A percentile compares a stretch with the other conserved stretches of the same genome.
These are phyloP conservation scores for Aquanectria penicillioides DNA, from an alignment of 2,329 filamentous ascomycete genomes.

Conservation along the genomic window DNA sequence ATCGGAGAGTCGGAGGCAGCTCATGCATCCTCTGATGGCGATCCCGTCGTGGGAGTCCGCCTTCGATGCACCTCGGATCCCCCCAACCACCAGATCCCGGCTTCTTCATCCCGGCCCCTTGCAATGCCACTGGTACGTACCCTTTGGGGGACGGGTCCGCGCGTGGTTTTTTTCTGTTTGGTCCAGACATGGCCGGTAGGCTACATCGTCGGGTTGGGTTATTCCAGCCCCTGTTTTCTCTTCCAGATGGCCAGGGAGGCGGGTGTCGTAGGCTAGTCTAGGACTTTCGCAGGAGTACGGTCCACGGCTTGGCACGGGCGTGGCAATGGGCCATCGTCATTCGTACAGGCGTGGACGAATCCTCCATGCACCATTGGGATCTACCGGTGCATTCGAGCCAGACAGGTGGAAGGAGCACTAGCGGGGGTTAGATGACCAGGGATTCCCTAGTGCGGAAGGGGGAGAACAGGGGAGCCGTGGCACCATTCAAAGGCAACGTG, in stretches of 20 bases:
- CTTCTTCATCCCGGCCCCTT: not conserved
- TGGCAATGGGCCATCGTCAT: slow-evolving; percentile 35
- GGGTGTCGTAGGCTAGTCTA: slow-evolving; percentile 16
- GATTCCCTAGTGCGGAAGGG: slow-evolving; percentile 16
- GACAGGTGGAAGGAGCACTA: slow-evolving; percentile 28
- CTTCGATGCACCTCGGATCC: not conserved
- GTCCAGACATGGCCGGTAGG: too few species aligned
- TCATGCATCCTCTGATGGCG: not conserved
- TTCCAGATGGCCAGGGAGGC: slow-evolving; percentile 13
- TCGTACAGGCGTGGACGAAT: too few species aligned
- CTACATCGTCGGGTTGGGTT: too few species aligned
- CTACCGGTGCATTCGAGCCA: slow-evolving; percentile 32
- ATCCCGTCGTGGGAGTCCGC: not conserved
- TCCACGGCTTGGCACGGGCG: slow-evolving; percentile 34
- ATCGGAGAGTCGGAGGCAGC: not conserved
- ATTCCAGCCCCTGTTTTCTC: not conserved
- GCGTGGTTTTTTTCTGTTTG: too few species aligned
- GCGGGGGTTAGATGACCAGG: slow-evolving; percentile 22
- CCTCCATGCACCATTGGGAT: slow-evolving; percentile 33
- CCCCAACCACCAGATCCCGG: not conserved
- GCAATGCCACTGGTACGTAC: slow-evolving; percentile 31
- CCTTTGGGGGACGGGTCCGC: too few species aligned
- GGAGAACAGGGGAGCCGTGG: slow-evolving; percentile 34
- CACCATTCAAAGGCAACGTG: slow-evolving; percentile 30
- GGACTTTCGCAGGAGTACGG: slow-evolving; percentile 3